Evolutionary conservation across 768 basidiomycete genomes (phyloP), one percentile per base, ranked within the genome.

Genomic region (Suillus paluster): DNA sequence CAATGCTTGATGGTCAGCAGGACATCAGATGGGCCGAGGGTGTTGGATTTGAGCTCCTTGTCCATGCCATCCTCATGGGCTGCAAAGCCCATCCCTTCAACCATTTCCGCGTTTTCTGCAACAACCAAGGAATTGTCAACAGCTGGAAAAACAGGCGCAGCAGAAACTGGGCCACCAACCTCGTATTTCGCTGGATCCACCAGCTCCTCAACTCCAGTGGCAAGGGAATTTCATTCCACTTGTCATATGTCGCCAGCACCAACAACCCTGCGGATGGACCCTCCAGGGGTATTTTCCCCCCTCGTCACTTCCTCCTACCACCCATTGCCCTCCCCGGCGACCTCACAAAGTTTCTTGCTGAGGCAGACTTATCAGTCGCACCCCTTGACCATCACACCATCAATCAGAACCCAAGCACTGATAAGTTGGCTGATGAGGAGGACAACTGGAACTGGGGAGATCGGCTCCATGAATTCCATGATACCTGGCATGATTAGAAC

Each of bases 161-260:
- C n/a, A n/a, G n/a, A n/a, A n/a, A n/a, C n/a, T n/a, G n/a, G n/a
- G n/a, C n/a, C n/a, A n/a, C n/a, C n/a, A n/a, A n/a, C n/a, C n/a
- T 82, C 39, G 77, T 82, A 30, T 64, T 75, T 42, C 48, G 21
- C 10, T 48, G 64, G 25, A 42, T 71, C 63, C 67, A 30, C 17
- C 1, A 60, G 30, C 68, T 42, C 14, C 17, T 14, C 5, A 5
- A 27, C 6, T 4, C 14, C 49, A 36, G 6, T 23, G 9, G 17
- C 44, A 41, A 7, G 9, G 9, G 6, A 41, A 5, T 68, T 72
- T 49, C 27, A 60, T 53, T 58, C 23, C 42, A 42, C 21, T 19
- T 41, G 5, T 15, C 19, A 9, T 58, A 58, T 17, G 9, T 58
- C 7, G 11, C 23, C 6, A 58, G 57, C 14, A 1, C 17, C 1